These are phyloP conservation scores for Flaveria robusta DNA, from an alignment of 129 eudicot species.

Conservation along the genomic window DNA sequence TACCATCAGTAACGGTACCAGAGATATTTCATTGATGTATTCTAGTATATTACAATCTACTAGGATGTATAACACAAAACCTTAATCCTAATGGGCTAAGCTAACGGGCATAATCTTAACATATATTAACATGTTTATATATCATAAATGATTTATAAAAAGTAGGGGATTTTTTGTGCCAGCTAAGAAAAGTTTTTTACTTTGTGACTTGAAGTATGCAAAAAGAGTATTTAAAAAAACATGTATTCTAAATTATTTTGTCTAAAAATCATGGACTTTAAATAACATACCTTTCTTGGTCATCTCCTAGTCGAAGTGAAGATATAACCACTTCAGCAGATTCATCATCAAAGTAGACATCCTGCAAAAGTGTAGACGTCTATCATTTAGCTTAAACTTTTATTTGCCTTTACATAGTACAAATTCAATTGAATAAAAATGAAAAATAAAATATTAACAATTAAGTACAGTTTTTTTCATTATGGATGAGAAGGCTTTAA, in stretches of 20 bases:
- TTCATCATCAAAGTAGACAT: slow-evolving; percentile 95
- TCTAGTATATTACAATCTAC: no score
- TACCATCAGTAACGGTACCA: no score
- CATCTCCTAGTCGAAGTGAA: slow-evolving; percentile 80
- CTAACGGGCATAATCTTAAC: no score
- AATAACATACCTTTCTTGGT: slow-evolving; percentile 63
- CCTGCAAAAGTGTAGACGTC: slow-evolving; percentile 44
- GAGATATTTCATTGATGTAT: no score
- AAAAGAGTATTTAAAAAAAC: no score
- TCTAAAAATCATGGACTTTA: not conserved
- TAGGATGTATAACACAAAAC: no score
- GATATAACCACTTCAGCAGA: slow-evolving; percentile 95
- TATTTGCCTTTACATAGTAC: not conserved
- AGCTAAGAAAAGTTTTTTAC: not conserved
- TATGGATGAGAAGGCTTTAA: not conserved
- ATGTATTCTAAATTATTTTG: no score
- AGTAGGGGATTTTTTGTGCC: not conserved
- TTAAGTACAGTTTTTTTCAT: not conserved
- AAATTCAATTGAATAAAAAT: not conserved
- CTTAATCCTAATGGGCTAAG: no score
- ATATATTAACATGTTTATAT: no score
- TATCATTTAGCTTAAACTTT: not conserved
- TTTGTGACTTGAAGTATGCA: not conserved
- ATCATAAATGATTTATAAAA: no score
- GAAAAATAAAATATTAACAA: not conserved